A percentile compares a stretch with the other conserved stretches of the same genome.
Conservation (phyloP, 805 yeast species). For the Maudiozyma pseudohumilis region DNA sequence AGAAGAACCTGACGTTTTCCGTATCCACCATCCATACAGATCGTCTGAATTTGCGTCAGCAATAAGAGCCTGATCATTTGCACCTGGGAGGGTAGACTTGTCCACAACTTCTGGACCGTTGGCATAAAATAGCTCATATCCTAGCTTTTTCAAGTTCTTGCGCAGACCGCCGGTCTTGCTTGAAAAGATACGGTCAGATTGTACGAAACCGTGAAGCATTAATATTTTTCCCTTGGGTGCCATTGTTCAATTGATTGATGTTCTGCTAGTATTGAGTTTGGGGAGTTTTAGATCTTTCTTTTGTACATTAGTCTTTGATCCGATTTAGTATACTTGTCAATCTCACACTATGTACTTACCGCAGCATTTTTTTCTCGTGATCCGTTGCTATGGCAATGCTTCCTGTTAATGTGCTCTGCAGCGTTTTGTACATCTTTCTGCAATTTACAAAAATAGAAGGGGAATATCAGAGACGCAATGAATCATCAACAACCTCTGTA, state of each 20-base stretch:
- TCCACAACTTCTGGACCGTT: slow-evolving; percentile 48
- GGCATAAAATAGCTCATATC: slow-evolving; percentile 62
- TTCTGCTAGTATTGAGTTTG: too few species aligned
- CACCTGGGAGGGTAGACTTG: slow-evolving; percentile 5
- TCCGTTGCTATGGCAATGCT: too few species aligned
- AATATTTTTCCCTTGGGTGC: slow-evolving; percentile 39
- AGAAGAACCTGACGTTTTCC: slow-evolving; percentile 27
- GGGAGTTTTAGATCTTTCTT: too few species aligned
- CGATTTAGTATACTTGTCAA: too few species aligned
- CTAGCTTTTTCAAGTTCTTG: slow-evolving; percentile 48
- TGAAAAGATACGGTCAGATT: slow-evolving; percentile 68
- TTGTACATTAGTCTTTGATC: too few species aligned
- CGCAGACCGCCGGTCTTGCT: slow-evolving; percentile 82
- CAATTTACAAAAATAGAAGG: too few species aligned
- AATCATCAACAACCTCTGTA: too few species aligned
- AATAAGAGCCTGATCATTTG: not conserved
- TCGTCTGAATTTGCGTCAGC: slow-evolving; percentile 9
- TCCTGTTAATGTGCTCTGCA: too few species aligned
- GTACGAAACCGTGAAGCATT: slow-evolving; percentile 86
- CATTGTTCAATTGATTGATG: not conserved
- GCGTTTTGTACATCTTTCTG: too few species aligned
- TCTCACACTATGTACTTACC: too few species aligned
- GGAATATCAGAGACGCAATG: too few species aligned
- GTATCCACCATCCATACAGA: slow-evolving; percentile 60
- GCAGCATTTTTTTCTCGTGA: too few species aligned